Evolutionary conservation across 306 rosid genomes (phyloP).

Genomic region (Ammopiptanthus mongolicus): DNA sequence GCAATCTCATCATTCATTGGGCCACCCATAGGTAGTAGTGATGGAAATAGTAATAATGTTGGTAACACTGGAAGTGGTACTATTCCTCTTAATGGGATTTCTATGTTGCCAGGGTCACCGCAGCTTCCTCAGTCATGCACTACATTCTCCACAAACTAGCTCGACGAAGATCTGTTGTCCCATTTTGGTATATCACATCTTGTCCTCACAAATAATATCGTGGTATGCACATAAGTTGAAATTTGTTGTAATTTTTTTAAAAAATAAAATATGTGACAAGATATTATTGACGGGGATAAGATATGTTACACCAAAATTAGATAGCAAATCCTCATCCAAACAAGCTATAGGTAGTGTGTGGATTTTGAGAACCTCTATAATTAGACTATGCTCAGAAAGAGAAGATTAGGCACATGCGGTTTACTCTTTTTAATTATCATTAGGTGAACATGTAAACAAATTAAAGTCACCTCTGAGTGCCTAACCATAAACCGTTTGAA

Average conservation of each 20-base stretch:
- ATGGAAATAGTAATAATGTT: background rate
- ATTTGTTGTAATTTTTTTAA: no score
- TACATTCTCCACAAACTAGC: slow-evolving; percentile 43
- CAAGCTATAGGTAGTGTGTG: background rate
- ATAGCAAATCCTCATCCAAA: no score
- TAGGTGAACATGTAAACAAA: background rate
- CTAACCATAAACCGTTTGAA: background rate
- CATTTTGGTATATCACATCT: no score
- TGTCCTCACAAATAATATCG: no score
- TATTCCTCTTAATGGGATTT: background rate
- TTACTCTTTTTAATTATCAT: background rate
- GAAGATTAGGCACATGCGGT: background rate
- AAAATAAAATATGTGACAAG: no score
- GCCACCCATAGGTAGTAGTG: background rate
- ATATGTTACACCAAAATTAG: no score
- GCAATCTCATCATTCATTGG: slow-evolving; percentile 50
- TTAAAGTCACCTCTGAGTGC: background rate
- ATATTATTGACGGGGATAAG: no score
- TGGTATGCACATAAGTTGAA: no score
- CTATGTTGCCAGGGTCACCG: slow-evolving; percentile 25
- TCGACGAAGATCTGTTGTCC: no score
- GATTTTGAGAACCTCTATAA: background rate
- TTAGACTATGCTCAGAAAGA: slow-evolving; percentile 6
- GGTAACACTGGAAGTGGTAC: background rate
- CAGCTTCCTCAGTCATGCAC: slow-evolving; percentile 51